Evolutionary conservation across 805 yeast genomes (phyloP).

Genomic region (Yamadazyma laniorum): DNA sequence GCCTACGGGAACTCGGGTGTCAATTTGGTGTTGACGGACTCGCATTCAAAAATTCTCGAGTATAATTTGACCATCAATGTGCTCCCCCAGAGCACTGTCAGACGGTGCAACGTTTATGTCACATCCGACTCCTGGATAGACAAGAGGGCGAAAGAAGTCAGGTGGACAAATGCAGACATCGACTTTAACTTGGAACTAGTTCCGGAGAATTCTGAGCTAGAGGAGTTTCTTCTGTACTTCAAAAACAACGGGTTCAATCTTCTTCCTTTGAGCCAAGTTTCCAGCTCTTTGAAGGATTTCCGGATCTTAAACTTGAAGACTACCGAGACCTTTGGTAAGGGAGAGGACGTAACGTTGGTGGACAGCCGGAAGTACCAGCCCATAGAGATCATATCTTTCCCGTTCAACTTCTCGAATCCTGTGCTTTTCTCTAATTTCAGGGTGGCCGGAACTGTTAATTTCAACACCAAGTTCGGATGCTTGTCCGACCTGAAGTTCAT

Average conservation of each 20-base stretch:
- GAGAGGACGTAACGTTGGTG: conserved; percentile 3
- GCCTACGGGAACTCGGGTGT: conserved; percentile 23
- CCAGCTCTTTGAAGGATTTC: conserved; percentile 2
- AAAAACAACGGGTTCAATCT: conserved; percentile 22
- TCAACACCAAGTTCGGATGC: conserved; percentile 19
- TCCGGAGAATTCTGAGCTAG: neutral
- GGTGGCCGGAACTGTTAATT: conserved; percentile 25
- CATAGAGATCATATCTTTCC: conserved; percentile 20
- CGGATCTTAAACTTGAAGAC: conserved; percentile 2
- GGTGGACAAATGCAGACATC: conserved; percentile 15
- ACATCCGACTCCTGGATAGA: conserved; percentile 10
- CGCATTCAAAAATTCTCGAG: conserved; percentile 6
- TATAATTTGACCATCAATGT: conserved; percentile 18
- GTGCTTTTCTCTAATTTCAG: conserved; percentile 25
- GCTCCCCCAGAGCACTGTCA: conserved; percentile 11
- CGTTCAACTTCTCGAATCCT: conserved; percentile 33
- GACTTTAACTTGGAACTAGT: conserved; percentile 9
- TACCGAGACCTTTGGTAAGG: neutral
- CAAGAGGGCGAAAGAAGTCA: conserved; percentile 10
- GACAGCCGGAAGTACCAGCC: conserved; percentile 1
- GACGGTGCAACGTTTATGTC: conserved; percentile 10
- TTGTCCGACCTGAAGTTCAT: conserved; percentile 41
- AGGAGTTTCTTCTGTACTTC: conserved; percentile 17
- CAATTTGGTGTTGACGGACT: conserved; percentile 4
- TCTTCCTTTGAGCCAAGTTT: conserved; percentile 18